Evolutionary conservation across 2,329 filamentous ascomycete genomes (phyloP).

Genomic region (Paecilomyces dactylethromorphus): DNA sequence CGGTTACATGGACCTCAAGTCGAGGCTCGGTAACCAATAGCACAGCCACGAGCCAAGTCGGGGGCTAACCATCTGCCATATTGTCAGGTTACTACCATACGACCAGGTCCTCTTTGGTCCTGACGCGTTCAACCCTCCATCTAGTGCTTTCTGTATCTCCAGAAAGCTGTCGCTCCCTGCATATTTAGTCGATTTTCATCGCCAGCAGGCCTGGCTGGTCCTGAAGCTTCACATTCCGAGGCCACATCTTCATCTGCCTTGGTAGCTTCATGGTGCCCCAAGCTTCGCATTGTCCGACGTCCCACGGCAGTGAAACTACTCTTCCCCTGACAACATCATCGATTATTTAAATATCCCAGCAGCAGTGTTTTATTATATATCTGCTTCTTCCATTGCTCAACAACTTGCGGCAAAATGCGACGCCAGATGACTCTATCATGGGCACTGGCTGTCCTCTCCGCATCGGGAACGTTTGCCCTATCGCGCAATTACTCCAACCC

Average conservation of each 20-base stretch:
- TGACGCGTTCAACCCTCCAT: neutral
- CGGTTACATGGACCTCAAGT: neutral
- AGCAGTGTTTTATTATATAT: neutral
- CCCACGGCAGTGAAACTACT: neutral
- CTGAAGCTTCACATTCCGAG: neutral
- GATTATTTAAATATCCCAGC: neutral
- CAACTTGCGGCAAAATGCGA: slow-evolving; percentile 7
- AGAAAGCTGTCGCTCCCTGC: neutral
- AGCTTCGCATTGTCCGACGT: slow-evolving; percentile 6
- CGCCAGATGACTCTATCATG: neutral
- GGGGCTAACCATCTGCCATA: neutral
- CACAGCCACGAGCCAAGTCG: neutral
- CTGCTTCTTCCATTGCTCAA: neutral
- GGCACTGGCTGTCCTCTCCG: slow-evolving; percentile 16
- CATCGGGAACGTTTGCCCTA: slow-evolving; percentile 16
- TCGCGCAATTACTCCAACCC: slow-evolving; percentile 52
- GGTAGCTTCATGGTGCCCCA: slow-evolving; percentile 10
- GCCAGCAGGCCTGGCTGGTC: neutral
- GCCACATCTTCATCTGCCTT: neutral
- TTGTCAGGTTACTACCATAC: neutral
- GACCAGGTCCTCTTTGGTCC: neutral
- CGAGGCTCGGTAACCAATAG: neutral
- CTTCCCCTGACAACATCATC: neutral
- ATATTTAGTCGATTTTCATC: neutral
- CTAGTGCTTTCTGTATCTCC: neutral